Evolutionary conservation across 768 basidiomycete species (phyloP), one percentile per base, ranked within the genome.

Genomic region (Lentinula boryana): DNA sequence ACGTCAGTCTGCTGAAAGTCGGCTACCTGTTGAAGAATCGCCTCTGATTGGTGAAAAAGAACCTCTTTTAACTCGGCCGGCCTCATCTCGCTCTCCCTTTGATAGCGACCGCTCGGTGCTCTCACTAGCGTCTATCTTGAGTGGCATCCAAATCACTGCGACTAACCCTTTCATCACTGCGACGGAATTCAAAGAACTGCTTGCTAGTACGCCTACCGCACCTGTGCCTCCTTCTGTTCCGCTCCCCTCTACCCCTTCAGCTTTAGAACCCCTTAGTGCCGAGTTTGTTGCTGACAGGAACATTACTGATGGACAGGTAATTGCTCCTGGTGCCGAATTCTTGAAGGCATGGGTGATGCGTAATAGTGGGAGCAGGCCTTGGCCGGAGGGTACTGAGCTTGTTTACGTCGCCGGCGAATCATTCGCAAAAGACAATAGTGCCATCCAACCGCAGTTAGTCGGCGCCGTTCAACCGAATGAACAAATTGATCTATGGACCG

Each of bases 261-360:
- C 46, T 49, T 33, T 15, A 21, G 53, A 43, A 35, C 21, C 33
- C 18, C 67, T 88, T 61, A 77, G 77, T 40, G 88, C 89, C 3
- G 74, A 74, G 5, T 87, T 87, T 62, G 62, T 92, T 5, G 77
- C 77, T 38, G 88, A 93, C 68, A 77, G 85, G 43, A 92, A 89
- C 36, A 86, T 91, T 54, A 76, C 82, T 4, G 86, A 89, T 65
- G 91, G 91, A 0, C 89, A 91, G 65, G 72, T 77, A 23, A 88
- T 93, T 68, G 89, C 90, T 33, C 85, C 90, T 6, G 92, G 92
- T 36, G 90, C 89, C 0, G 89, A 90, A 69, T 95, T 94, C 66
- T 82, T 92, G 59, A 94, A 93, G 72, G 84, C 84, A 21, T 95
- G 92, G 92, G 77, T 79, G 60, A 80, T 93, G 77, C 63, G 77